Conservation (phyloP, 106 monocot species). For the Narthecium ossifragum region DNA sequence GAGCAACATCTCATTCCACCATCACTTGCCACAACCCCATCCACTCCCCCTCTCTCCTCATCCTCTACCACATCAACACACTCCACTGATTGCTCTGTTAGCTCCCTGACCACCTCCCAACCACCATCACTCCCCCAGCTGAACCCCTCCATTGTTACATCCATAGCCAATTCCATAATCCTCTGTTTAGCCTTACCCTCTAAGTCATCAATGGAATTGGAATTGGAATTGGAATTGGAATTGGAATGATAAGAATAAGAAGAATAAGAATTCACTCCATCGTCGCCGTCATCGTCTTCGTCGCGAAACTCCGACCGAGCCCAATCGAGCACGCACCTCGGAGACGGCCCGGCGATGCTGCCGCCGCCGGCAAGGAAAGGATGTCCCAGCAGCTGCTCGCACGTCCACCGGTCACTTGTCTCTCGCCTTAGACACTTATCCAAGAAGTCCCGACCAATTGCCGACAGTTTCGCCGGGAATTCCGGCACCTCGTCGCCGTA, state of each 20-base stretch:
- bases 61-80: neutral
- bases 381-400: conserved; percentile 50
- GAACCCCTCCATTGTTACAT: neutral
- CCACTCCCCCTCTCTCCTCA: conserved; percentile 2
- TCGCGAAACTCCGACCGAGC: conserved; percentile 16
- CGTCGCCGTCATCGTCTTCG: conserved; percentile 21
- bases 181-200: conserved; percentile 15
- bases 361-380: conserved; percentile 35
- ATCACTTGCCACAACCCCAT: neutral
- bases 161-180: conserved; percentile 22
- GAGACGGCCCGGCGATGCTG: conserved; percentile 24
- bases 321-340: conserved; percentile 48
- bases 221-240: too few species aligned
- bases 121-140: conserved; percentile 14
- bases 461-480: conserved; percentile 31
- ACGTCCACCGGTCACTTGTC: conserved; percentile 37
- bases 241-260: too few species aligned
- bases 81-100: neutral
- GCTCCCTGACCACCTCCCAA: conserved; percentile 46
- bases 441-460: conserved; percentile 38
- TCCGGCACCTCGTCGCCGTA: conserved; percentile 40
- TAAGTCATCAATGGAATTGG: too few species aligned
- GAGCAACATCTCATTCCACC: neutral
- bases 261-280: too few species aligned
- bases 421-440: conserved; percentile 47